Evolutionary conservation across 1,139 yeast genomes (phyloP).

Genomic region (Saccharomyces hybrid): DNA sequence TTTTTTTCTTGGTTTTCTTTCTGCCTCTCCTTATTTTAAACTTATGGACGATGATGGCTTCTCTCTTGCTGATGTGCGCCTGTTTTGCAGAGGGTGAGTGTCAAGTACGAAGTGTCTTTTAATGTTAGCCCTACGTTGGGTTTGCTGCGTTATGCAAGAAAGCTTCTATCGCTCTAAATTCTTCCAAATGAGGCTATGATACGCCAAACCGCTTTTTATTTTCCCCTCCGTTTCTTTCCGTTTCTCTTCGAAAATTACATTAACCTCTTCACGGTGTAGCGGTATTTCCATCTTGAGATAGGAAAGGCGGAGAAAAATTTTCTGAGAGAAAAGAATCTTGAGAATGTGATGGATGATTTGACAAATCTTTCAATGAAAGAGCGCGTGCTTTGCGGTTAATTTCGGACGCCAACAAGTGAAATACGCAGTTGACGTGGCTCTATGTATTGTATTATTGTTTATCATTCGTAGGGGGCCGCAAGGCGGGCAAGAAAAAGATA

Average conservation of each 20-base stretch:
- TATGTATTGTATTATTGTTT: background rate
- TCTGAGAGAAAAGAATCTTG: background rate
- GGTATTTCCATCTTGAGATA: background rate
- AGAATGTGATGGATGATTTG: background rate
- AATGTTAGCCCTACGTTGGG: background rate
- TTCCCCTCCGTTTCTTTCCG: background rate
- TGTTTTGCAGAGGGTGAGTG: background rate
- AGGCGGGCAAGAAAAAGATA: background rate
- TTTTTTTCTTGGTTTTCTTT: background rate
- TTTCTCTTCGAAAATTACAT: background rate
- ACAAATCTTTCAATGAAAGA: background rate
- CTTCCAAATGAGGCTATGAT: background rate
- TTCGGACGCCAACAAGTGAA: background rate
- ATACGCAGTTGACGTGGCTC: background rate
- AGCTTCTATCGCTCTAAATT: background rate
- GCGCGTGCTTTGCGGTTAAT: background rate
- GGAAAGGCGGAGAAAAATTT: background rate
- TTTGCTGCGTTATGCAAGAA: background rate
- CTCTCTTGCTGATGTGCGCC: background rate
- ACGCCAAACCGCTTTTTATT: background rate
- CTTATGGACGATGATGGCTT: background rate
- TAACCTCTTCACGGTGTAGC: background rate
- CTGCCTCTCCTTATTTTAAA: background rate
- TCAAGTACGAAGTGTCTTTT: background rate
- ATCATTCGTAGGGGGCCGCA: background rate